Base-by-base conservation (phyloP, 2,329 filamentous ascomycete species). In the Dactylellina leptospora region DNA sequence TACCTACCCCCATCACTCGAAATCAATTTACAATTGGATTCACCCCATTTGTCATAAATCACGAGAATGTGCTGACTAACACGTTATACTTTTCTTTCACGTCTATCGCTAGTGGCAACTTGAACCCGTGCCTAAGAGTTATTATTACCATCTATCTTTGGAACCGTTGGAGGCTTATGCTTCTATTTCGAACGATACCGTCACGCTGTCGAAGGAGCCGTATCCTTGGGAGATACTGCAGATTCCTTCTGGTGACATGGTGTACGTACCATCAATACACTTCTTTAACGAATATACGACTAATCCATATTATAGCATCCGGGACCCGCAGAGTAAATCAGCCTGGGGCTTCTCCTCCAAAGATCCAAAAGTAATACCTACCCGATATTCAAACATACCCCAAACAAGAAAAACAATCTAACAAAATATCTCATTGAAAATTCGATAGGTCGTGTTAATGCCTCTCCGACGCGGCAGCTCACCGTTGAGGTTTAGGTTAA, bases 191-290 rank as follows among this genome's bases (percentile, higher is more conserved):
- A 27, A 55, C 42, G 20, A 42, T 3, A 55, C 51, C 10, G 30
- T 55, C 18, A 55, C 51, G 9, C 51, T 55, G 8, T 28, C 28
- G 30, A 42, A 55, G 9, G 51, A 55, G 20, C 51, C 51, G 8
- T 55, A 55, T 42, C 33, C 51, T 6, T 55, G 51, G 51, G 51
- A 55, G 22, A 55, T 55, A 11, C 36, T 55, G n/a, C 30, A 42
- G 11, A 55, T 55, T 9, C 51, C 51, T 3, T n/a, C 51, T 10
- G 51, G 51, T 16, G 51, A 55, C 6, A 55, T 55, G 33, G 51
- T 42, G 51, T 55, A 55, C 25, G 51, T 27, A 16, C 13, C n/a
- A 27, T 8, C n/a, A 18, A 23, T 27, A 36, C 6, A 38, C 2
- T 22, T 51, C 47, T 18, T 4, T 23, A 27, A 20, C 16, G 2